Conservation (phyloP, 202 grass and related monocot species). For the Setaria viridis region DNA sequence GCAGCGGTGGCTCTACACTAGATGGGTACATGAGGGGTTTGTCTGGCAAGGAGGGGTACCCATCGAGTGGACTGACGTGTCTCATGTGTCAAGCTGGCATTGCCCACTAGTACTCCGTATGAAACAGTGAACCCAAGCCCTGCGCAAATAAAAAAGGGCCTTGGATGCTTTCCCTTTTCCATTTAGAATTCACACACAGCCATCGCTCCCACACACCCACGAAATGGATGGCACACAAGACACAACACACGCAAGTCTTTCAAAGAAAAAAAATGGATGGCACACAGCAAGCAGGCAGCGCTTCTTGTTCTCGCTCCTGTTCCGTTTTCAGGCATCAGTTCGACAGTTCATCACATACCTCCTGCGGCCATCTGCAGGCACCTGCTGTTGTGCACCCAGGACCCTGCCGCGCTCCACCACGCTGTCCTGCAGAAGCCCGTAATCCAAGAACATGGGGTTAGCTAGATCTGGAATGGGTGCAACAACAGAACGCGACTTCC, state of each 20-base stretch:
- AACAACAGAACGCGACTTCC: constrained; percentile 1
- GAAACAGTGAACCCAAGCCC: constrained; percentile 37
- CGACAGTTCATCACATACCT: constrained; percentile 48
- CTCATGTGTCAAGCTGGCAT: constrained; percentile 55
- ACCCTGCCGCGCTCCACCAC: constrained; percentile 37
- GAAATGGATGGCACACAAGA: background rate
- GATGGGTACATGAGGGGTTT: constrained; percentile 41
- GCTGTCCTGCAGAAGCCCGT: constrained; percentile 24
- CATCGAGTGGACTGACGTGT: constrained; percentile 34
- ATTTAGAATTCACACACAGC: constrained; percentile 13
- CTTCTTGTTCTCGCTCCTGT: constrained; percentile 7
- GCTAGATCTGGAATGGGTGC: constrained; percentile 52
- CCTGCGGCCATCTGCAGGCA: constrained; percentile 7
- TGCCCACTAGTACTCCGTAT: constrained; percentile 10
- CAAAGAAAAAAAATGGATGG: no score
- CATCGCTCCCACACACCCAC: background rate
- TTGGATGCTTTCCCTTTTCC: constrained; percentile 63
- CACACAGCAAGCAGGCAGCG: background rate
- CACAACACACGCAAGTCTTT: background rate
- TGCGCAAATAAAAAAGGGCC: constrained; percentile 39
- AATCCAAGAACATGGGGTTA: constrained; percentile 43
- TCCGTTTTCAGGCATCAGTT: constrained; percentile 33
- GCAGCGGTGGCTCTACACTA: background rate
- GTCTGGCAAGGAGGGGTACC: constrained; percentile 37
- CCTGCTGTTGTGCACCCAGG: constrained; percentile 36